These are phyloP conservation scores for Chlorella sp. DNA, from an alignment of 139 green algal species.

Conservation along the genomic window DNA sequence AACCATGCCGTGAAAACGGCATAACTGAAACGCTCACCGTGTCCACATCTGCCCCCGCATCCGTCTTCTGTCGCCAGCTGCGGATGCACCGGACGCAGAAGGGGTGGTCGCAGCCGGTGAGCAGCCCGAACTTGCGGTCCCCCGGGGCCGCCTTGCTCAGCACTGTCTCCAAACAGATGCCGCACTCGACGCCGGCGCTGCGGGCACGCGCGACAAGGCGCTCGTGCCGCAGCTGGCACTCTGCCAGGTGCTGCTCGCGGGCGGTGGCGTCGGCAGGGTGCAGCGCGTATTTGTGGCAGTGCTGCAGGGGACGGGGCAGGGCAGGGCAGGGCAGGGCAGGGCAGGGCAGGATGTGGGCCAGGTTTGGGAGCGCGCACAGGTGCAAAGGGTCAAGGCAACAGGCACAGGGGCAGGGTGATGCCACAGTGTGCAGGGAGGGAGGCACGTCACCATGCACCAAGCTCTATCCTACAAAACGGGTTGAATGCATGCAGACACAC, in stretches of 20 bases:
- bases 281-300: constrained; percentile 58
- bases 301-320: constrained; percentile 31
- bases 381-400: background rate
- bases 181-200: constrained; percentile 69
- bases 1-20: no score
- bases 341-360: background rate
- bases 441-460: no score
- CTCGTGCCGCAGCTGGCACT: constrained; percentile 64
- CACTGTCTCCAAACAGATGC: constrained; percentile 84
- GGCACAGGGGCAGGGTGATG: background rate
- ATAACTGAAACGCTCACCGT: constrained; percentile 46
- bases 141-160: constrained; percentile 54
- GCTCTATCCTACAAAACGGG: no score
- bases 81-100: constrained; percentile 92
- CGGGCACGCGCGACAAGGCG: constrained; percentile 52
- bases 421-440: no score
- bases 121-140: constrained; percentile 80
- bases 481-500: no score
- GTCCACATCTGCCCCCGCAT: constrained; percentile 54
- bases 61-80: constrained; percentile 68
- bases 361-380: no score
- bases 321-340: background rate
- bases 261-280: constrained; percentile 63
- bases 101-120: constrained; percentile 74
- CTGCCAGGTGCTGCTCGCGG: constrained; percentile 47